Evolutionary conservation across 2,329 filamentous ascomycete species (phyloP).

Genomic region (Xylaria sp.): DNA sequence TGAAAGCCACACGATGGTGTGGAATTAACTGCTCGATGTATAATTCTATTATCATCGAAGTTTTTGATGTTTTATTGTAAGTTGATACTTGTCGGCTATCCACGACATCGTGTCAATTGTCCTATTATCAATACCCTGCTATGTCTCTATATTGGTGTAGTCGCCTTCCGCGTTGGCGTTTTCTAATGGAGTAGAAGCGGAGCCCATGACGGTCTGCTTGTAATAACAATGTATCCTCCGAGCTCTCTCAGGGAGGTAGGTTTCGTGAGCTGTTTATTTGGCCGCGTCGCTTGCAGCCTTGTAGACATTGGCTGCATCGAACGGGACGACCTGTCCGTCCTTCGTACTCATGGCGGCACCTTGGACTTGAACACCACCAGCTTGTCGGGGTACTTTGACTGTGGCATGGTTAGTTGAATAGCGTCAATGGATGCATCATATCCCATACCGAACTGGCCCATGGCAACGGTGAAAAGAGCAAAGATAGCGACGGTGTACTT

Average conservation of each 20-base stretch:
- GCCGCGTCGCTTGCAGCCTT: constrained; percentile 53
- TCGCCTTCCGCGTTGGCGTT: not conserved
- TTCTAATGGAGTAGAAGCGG: not conserved
- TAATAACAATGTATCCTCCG: not conserved
- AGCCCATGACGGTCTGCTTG: not conserved
- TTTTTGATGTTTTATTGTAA: not conserved
- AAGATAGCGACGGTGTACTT: constrained; percentile 62
- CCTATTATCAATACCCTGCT: constrained; percentile 19
- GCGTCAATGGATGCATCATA: not conserved
- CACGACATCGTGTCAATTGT: not conserved
- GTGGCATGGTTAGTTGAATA: not conserved
- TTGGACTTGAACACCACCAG: constrained; percentile 49
- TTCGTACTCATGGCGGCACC: constrained; percentile 59
- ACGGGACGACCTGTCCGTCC: constrained; percentile 58
- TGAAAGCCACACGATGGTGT: not conserved
- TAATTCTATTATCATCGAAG: constrained; percentile 24
- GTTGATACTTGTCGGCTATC: constrained; percentile 1
- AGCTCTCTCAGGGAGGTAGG: not conserved
- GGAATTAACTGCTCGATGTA: constrained; percentile 13
- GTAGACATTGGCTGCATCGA: constrained; percentile 57
- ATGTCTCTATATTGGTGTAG: constrained; percentile 10
- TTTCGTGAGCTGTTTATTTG: constrained; percentile 44
- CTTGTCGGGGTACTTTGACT: constrained; percentile 51
- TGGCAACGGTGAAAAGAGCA: constrained; percentile 58
- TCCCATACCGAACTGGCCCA: constrained; percentile 53